A percentile compares a stretch with the other conserved stretches of the same genome.
phyloP scores from a whole-genome alignment of 352 stramenopile genomes.

The Phytophthora uliginosa region DNA sequence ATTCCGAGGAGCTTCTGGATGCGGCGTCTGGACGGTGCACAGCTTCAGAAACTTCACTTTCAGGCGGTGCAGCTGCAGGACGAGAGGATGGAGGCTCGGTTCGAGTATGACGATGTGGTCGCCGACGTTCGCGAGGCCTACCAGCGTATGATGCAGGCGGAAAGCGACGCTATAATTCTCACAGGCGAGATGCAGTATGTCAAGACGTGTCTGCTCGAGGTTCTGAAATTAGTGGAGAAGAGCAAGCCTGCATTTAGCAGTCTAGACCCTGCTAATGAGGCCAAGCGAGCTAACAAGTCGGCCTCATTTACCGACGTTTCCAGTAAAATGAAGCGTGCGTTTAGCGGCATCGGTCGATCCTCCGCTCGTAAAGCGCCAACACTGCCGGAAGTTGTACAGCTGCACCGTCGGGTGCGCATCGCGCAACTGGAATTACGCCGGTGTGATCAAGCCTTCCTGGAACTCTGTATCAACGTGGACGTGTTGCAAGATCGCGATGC shows the following conservation, averaged over 20 bases:
- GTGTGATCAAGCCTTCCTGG: slow-evolving; percentile 68
- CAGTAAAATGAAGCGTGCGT: slow-evolving; percentile 30
- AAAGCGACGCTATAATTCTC: slow-evolving; percentile 71
- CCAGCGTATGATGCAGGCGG: slow-evolving; percentile 60
- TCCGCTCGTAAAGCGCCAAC: slow-evolving; percentile 42
- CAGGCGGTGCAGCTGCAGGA: slow-evolving; percentile 67
- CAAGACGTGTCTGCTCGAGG: slow-evolving; percentile 55
- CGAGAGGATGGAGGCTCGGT: slow-evolving; percentile 73
- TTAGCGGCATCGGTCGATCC: background rate
- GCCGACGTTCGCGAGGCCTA: slow-evolving; percentile 47
- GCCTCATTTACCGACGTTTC: slow-evolving; percentile 21
- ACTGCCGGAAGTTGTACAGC: slow-evolving; percentile 49
- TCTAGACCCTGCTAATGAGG: slow-evolving; percentile 1
- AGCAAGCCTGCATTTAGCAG: slow-evolving; percentile 32
- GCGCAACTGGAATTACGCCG: slow-evolving; percentile 54
- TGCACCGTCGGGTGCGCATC: slow-evolving; percentile 58
- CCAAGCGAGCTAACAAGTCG: slow-evolving; percentile 2
- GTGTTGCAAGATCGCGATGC: slow-evolving; percentile 34
- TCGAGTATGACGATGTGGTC: slow-evolving; percentile 66
- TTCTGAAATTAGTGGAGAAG: slow-evolving; percentile 43
- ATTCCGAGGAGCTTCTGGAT: slow-evolving; percentile 67
- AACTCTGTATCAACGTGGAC: slow-evolving; percentile 64
- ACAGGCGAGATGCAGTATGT: slow-evolving; percentile 74
- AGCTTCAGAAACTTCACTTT: slow-evolving; percentile 62
- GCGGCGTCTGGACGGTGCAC: slow-evolving; percentile 42